Evolutionary conservation across 2,329 filamentous ascomycete genomes (phyloP).

Genomic region (Calonectria naviculata): DNA sequence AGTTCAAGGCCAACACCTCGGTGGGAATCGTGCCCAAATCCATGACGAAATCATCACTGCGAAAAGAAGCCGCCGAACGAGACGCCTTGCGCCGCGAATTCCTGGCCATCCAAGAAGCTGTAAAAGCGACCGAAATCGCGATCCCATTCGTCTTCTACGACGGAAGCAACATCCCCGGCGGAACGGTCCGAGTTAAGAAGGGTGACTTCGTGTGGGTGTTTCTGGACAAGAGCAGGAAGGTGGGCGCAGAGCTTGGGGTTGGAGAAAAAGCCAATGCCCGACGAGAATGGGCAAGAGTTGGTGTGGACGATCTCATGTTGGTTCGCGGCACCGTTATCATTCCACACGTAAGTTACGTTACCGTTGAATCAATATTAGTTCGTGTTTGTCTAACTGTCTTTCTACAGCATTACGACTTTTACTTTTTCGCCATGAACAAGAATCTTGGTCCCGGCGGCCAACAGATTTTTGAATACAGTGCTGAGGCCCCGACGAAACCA

Average conservation of each 20-base stretch:
- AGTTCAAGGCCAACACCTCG: constrained; percentile 71
- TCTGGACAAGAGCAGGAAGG: constrained; percentile 89
- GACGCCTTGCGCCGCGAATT: constrained; percentile 88
- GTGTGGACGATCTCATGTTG: constrained; percentile 95
- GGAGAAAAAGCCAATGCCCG: constrained; percentile 73
- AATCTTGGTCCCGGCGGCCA: constrained; percentile 77
- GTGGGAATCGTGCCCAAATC: constrained; percentile 75
- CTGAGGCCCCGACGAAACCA: constrained; percentile 55
- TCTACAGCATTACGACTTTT: constrained; percentile 93
- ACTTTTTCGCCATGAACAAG: constrained; percentile 95
- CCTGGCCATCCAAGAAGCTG: constrained; percentile 81
- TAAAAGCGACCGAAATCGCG: constrained; percentile 89
- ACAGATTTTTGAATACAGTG: constrained; percentile 80
- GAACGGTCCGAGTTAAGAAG: constrained; percentile 88
- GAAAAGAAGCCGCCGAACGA: constrained; percentile 81
- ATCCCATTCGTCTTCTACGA: constrained; percentile 99
- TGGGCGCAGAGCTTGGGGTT: constrained; percentile 85
- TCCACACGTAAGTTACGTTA: constrained; percentile 78
- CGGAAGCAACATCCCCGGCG: constrained; percentile 88
- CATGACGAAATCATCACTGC: constrained; percentile 77
- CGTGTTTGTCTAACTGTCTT: constrained; percentile 30
- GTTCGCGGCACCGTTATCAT: constrained; percentile 92
- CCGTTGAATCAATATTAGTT: constrained; percentile 7
- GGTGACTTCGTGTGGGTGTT: constrained; percentile 95
- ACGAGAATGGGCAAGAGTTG: constrained; percentile 91